phyloP scores from a whole-genome alignment of 1,284 basidiomycete genomes.

The Sporisorium iseilematis-ciliati region DNA sequence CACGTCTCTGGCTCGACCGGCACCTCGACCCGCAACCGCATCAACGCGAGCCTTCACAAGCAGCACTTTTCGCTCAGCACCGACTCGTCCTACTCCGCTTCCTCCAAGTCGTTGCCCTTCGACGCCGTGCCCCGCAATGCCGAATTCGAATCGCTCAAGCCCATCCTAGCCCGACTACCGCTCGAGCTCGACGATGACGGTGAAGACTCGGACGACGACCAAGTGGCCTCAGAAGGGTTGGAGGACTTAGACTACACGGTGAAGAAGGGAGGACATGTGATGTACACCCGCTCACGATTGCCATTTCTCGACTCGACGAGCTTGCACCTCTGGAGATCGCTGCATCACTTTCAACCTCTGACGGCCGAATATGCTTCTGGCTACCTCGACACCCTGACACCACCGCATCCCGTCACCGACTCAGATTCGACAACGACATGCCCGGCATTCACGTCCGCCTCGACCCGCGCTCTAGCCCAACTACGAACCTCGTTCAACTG shows the following conservation, averaged over 20 bases:
- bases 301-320: conserved; percentile 47
- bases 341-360: conserved; percentile 53
- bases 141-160: conserved; percentile 43
- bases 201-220: conserved; percentile 7
- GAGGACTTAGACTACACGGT: conserved; percentile 30
- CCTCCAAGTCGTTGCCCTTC: conserved; percentile 24
- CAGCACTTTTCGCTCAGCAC: conserved; percentile 46
- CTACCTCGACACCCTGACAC: conserved; percentile 30
- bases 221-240: not conserved
- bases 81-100: conserved; percentile 5
- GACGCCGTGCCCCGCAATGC: conserved; percentile 54
- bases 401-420: conserved; percentile 32
- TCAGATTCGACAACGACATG: conserved; percentile 22
- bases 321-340: conserved; percentile 47
- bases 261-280: conserved; percentile 13
- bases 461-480: conserved; percentile 11
- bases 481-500: conserved; percentile 57
- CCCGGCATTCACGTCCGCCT: conserved; percentile 43
- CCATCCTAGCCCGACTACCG: conserved; percentile 56
- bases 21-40: conserved; percentile 23
- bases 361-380: conserved; percentile 54
- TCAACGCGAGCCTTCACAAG: conserved; percentile 27
- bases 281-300: conserved; percentile 54
- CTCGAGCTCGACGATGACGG: conserved; percentile 11
- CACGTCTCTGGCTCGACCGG: conserved; percentile 22